Base-by-base conservation (phyloP, 2,329 filamentous ascomycete genomes). In the Curvularia verruculosa region DNA sequence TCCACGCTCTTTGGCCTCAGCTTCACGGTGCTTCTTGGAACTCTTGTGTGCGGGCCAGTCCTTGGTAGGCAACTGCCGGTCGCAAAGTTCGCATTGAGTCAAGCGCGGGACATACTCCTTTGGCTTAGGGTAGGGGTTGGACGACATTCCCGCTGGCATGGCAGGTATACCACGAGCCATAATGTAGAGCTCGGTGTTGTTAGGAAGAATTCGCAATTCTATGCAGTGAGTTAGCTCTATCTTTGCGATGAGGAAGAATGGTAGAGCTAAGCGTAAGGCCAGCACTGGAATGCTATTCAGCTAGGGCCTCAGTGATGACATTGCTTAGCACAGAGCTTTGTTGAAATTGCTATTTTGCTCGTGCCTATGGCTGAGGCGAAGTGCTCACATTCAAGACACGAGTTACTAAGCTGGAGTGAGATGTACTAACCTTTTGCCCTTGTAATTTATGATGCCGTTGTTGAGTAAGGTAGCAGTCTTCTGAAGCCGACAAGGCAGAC, bases 21-120 rank as follows among this genome's bases (percentile, higher is more conserved):
- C 56, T 26, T 61, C 52, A 3, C 66, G 69, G 52, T 77, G 74
- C 52, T 67, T 66, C 63, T 74, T 76, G 21, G 69, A 72, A 55
- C 60, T 63, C 52, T 72, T 68, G 59, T 77, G 75, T 1, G 56
- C 36, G 1, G 12, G 28, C 71, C 72, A 76, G 57, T 76, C 70
- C 49, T 66, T 67, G 24, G 69, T 74, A 43, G 51, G 64, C 53
- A 77, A 59, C 10, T 29, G 51, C 9, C 68, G 66, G n/a, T 75
- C 49, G 51, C 75, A 77, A 6, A 67, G 43, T 63, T 73, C 73
- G 53, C 75, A 77, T 5, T 49, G 4, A 18, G 69, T 74, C 46
- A 41, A 40, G 12, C 41, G 40, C 0, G 72, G 54, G 5, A 58
- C 23, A 10, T 64, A 56, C 12, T 65, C 61, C 58, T 66, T 72